phyloP scores from a whole-genome alignment of 768 basidiomycete genomes.

The Xerocomellus amylosporus region DNA sequence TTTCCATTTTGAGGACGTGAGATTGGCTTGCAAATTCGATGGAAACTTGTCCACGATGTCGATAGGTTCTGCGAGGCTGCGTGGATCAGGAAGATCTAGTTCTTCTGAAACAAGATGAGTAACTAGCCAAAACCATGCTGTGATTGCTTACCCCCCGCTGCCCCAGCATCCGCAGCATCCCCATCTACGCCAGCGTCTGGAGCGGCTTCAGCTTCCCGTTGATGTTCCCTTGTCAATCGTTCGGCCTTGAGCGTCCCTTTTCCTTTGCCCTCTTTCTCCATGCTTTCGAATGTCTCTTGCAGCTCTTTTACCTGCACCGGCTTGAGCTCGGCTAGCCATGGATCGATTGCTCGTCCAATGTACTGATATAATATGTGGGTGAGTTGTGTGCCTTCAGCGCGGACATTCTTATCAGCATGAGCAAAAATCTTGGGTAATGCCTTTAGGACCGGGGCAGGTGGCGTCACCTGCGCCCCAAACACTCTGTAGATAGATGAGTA shows the following conservation, averaged over 20 bases:
- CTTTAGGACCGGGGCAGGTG: conserved; percentile 80
- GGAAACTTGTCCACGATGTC: conserved; percentile 78
- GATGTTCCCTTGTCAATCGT: conserved; percentile 71
- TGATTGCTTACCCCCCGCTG: conserved; percentile 46
- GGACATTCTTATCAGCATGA: conserved; percentile 93
- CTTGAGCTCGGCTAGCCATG: conserved; percentile 86
- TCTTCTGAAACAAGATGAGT: conserved; percentile 35
- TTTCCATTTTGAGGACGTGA: conserved; percentile 97
- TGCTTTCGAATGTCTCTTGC: conserved; percentile 80
- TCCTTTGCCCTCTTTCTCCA: conserved; percentile 85
- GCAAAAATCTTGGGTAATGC: conserved; percentile 88
- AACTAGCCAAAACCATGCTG: background rate
- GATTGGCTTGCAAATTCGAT: conserved; percentile 61
- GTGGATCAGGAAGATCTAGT: conserved; percentile 64
- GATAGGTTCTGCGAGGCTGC: conserved; percentile 75
- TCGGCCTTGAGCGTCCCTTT: conserved; percentile 79
- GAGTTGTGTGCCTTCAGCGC: conserved; percentile 83
- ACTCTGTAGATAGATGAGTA: conserved; percentile 41
- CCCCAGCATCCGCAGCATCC: conserved; percentile 43
- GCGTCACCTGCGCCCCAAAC: conserved; percentile 76
- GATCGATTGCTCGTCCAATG: conserved; percentile 79
- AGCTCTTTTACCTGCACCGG: conserved; percentile 96
- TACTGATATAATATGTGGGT: conserved; percentile 78
- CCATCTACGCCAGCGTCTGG: conserved; percentile 35
- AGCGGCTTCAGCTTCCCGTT: conserved; percentile 62